Base-by-base conservation (phyloP, 2,329 filamentous ascomycete genomes). In the Pyricularia sp. region DNA sequence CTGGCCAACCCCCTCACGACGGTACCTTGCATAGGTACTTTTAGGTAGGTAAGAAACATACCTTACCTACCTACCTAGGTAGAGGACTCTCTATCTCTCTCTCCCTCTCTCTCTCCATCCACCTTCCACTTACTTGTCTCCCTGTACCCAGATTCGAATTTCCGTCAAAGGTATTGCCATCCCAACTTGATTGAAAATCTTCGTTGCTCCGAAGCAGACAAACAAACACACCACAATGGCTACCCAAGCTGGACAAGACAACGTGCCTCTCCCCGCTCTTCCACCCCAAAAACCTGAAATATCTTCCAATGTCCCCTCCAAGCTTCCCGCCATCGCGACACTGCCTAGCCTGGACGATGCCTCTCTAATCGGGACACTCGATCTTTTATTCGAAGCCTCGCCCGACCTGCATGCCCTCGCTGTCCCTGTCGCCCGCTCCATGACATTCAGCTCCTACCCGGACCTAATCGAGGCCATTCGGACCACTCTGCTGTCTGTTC, bases 341-440 rank as follows among this genome's bases (percentile, higher is more conserved):
- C 81, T 96, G 58, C 80, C 84, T 30, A 79, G 80, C 65, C 84
- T 90, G 66, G 76, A 88, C 23, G 83, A 86, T 33, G 74, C 82
- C 31, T 80, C 85, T 25, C 84, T 91, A 69, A 83, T 82, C 55
- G 75, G 79, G 4, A 81, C 89, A 66, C 86, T 97, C 66, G 92
- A 96, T 79, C 84, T 89, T 3, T 88, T 97, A 70, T 97, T 97
- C 79, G 94, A 97, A 77, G 92, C 92, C 20, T 93, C 90, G 68
- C 81, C 85, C 0, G 86, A 89, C 67, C 87, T 97, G 1, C 92
- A 94, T 78, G 82, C 85, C 14, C 83, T 95, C 17, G 86, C 91
- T 20, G 77, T 92, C 6, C 91, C 91, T 1, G 80, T 90, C 2
- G 82, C 96, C n/a, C 82, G 82, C 59, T 74, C 77, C 1, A 74